Evolutionary conservation across 495 filamentous ascomycete genomes (phyloP), one percentile per base, ranked within the genome.

Genomic region (Aspergillus taichungensis): DNA sequence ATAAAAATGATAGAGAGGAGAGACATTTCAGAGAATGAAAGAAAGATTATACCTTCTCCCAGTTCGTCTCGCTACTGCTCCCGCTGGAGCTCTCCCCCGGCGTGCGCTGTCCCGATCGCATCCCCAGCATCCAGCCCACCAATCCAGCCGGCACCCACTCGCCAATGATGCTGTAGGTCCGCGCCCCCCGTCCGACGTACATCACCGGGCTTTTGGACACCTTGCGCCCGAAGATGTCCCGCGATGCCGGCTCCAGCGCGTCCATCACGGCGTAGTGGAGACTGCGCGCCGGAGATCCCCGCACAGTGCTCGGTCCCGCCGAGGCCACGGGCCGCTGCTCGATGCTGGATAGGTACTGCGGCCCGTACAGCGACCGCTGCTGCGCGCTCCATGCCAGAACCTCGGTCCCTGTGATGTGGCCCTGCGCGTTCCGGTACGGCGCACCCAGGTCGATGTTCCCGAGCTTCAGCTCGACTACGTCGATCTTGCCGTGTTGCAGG

Each of bases 181-280:
- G 60, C 9, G 85, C 87, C 5, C 92, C 94, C 38, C 85, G 72
- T 7, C 92, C 92, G 11, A 94, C 84, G 32, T 85, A 79, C 47
- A 85, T 73, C 2, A 83, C 74, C 7, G 71, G 60, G 40, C 56
- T 67, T 49, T 70, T 73, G 12, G 54, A 42, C 8, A 39, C 55
- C 36, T 60, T 61, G 11, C 59, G 57, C 38, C 69, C 76, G 13
- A 73, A 63, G 8, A 68, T 54, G 36, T 64, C 51, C 45, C 57
- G 62, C 6, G 60, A 45, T 0, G 57, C 42, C 24, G 71, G 62
- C 42, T 88, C 82, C 18, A 88, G 61, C 8, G 89, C 85, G 62
- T 97, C 94, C 58, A 95, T 88, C 13, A 98, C 80, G 7, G 86
- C 82, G 50, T 86, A 76, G 55, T 96, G 85, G 45, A 98, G 68